These are phyloP conservation scores for Vanrija sp. DNA, from an alignment of 1,284 basidiomycete genomes.

Conservation along the genomic window DNA sequence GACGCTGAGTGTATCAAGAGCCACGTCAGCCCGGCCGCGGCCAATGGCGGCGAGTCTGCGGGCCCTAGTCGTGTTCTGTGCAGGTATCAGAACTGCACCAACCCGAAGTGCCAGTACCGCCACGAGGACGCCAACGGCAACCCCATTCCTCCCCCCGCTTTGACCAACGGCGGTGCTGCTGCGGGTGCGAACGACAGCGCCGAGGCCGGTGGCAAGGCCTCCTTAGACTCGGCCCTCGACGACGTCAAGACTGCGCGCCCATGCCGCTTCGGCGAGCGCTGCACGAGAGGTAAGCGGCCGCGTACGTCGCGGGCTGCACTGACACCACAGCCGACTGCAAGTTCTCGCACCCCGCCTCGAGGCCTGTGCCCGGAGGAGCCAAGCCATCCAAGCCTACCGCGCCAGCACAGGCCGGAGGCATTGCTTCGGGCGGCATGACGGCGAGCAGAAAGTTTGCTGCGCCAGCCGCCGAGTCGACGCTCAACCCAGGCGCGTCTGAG, in stretches of 20 bases:
- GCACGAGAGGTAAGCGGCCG: constrained; percentile 33
- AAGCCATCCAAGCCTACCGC: constrained; percentile 1
- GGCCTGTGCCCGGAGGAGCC: constrained; percentile 21
- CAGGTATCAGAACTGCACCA: constrained; percentile 49
- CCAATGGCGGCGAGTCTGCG: constrained; percentile 50
- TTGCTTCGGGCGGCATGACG: constrained; percentile 23
- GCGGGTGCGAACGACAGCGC: constrained; percentile 13
- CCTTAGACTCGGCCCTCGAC: constrained; percentile 23
- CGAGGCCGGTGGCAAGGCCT: constrained; percentile 26
- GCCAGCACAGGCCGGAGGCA: constrained; percentile 3
- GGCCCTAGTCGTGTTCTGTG: constrained; percentile 45
- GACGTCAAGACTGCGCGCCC: constrained; percentile 21
- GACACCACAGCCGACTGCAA: constrained; percentile 32
- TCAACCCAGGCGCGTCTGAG: constrained; percentile 31
- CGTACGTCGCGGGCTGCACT: no score
- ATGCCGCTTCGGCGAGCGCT: constrained; percentile 42
- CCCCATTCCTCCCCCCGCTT: constrained; percentile 45
- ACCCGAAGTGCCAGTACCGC: constrained; percentile 47
- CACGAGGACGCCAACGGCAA: constrained; percentile 50
- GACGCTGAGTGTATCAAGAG: constrained; percentile 85
- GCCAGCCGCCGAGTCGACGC: constrained; percentile 5
- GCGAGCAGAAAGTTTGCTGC: constrained; percentile 32
- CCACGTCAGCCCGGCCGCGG: constrained; percentile 78
- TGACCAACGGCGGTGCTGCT: constrained; percentile 21
- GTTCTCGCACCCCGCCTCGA: constrained; percentile 33